Evolutionary conservation across 306 rosid species (phyloP), one percentile per base, ranked within the genome.

Genomic region (Dryas drummondii): DNA sequence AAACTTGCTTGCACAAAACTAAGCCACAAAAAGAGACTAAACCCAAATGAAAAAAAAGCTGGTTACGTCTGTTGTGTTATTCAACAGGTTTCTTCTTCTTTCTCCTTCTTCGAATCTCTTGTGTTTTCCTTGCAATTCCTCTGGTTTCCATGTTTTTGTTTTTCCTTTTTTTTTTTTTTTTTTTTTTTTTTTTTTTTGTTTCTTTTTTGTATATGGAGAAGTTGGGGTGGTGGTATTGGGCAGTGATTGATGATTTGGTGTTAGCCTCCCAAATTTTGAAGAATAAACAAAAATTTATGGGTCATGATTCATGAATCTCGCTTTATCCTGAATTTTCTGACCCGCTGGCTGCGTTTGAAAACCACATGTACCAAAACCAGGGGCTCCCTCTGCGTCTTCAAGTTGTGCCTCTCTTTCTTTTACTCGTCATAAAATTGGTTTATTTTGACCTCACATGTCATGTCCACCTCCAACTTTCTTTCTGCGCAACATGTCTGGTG

Each of bases 311-410:
- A 85, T 72, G 15, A 56, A 86, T 72, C 54, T 68, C 80, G 64
- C 81, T 82, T 85, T 78, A 81, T 87, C 91, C 84, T 83, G 61
- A 89, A 78, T 74, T 84, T 73, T 76, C 76, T 88, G 88, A 87
- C 79, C 61, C 79, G 53, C 52, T 13, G 66, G 50, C 59, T 72
- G 68, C 58, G 7, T 52, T 64, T 48, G 73, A 80, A 83, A 75
- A 77, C 82, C 82, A 85, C 80, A 66, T 16, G 40, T 45, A 4
- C 62, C 62, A 17, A 68, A 68, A 73, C 71, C 51, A 56, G 72
- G 50, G 80, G 49, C 67, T 60, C 48, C 49, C 52, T 17, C 40
- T 62, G 63, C 22, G 54, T 55, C 46, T 67, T 76, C 68, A 74
- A 78, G 70, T 79, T 72, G 87, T 47, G 84, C 82, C 78, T 66